Evolutionary conservation across 768 basidiomycete species (phyloP).

Genomic region (Tremella mesenterica): DNA sequence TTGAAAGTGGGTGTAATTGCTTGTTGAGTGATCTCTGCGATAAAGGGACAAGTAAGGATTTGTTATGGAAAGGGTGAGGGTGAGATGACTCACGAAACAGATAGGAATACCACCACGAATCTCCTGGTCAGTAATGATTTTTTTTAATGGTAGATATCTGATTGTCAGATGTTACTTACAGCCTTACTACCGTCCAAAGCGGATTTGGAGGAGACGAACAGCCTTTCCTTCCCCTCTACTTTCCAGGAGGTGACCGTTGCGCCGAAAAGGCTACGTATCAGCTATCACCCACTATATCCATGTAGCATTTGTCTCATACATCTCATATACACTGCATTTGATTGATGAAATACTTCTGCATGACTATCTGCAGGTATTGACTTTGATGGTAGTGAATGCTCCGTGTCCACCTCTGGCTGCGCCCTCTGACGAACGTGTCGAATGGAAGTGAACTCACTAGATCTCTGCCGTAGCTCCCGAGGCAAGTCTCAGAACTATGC

Average conservation of each 20-base stretch:
- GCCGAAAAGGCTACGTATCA: conserved; percentile 54
- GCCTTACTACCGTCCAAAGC: conserved; percentile 71
- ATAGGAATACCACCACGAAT: conserved; percentile 49
- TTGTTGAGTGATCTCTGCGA: neutral
- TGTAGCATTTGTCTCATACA: too few species aligned
- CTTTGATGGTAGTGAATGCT: too few species aligned
- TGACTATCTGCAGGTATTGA: too few species aligned
- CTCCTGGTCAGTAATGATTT: conserved; percentile 16
- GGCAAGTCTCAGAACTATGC: conserved; percentile 20
- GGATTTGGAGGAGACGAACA: conserved; percentile 77
- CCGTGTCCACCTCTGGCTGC: too few species aligned
- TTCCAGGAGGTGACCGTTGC: conserved; percentile 86
- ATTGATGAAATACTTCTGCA: too few species aligned
- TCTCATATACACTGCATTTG: too few species aligned
- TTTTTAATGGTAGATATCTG: neutral
- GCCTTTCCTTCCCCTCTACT: conserved; percentile 52
- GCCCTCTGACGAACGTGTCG: too few species aligned
- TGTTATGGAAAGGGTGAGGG: neutral
- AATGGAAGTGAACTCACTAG: conserved; percentile 25
- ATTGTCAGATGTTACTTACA: conserved; percentile 45
- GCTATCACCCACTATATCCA: neutral
- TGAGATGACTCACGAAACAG: conserved; percentile 51
- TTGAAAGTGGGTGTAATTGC: neutral
- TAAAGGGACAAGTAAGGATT: neutral
- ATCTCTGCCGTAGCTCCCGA: conserved; percentile 35